Conservation (phyloP, 2,329 filamentous ascomycete species). For the Shiraia sp. region DNA sequence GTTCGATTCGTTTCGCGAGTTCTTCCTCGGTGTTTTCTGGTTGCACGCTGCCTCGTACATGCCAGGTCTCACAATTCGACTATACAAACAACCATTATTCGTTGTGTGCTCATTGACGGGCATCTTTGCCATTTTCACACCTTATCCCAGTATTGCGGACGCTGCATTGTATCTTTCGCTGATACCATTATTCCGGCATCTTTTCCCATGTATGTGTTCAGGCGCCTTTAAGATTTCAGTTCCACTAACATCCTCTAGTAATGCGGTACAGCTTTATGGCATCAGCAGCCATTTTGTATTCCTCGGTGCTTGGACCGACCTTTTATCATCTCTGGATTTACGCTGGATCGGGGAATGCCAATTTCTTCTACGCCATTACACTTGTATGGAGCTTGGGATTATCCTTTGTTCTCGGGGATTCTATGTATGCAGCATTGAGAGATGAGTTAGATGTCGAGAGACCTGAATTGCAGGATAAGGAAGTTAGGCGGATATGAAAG, state of each 20-base stretch:
- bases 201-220: slow-evolving; percentile 71
- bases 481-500: slow-evolving; percentile 77
- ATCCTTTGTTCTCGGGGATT: slow-evolving; percentile 83
- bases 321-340: slow-evolving; percentile 99
- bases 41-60: slow-evolving; percentile 91
- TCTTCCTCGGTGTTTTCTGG: slow-evolving; percentile 98
- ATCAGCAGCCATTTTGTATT: slow-evolving; percentile 81
- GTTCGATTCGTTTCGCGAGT: slow-evolving; percentile 96
- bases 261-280: slow-evolving; percentile 94
- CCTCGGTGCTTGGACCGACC: slow-evolving; percentile 84
- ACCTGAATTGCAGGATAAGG: slow-evolving; percentile 87
- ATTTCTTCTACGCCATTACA: slow-evolving; percentile 99
- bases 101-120: slow-evolving; percentile 83
- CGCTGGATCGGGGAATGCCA: slow-evolving; percentile 94
- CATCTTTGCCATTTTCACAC: slow-evolving; percentile 93
- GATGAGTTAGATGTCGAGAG: slow-evolving; percentile 94
- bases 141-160: slow-evolving; percentile 92
- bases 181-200: slow-evolving; percentile 83
- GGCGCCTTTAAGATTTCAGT: neutral
- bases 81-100: slow-evolving; percentile 84
- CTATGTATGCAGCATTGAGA: slow-evolving; percentile 82
- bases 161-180: slow-evolving; percentile 82
- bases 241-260: slow-evolving; percentile 53
- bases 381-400: slow-evolving; percentile 95
- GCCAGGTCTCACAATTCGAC: slow-evolving; percentile 78